These are phyloP conservation scores for Monosporascus sp. DNA, from an alignment of 2,329 filamentous ascomycete species.

Conservation along the genomic window DNA sequence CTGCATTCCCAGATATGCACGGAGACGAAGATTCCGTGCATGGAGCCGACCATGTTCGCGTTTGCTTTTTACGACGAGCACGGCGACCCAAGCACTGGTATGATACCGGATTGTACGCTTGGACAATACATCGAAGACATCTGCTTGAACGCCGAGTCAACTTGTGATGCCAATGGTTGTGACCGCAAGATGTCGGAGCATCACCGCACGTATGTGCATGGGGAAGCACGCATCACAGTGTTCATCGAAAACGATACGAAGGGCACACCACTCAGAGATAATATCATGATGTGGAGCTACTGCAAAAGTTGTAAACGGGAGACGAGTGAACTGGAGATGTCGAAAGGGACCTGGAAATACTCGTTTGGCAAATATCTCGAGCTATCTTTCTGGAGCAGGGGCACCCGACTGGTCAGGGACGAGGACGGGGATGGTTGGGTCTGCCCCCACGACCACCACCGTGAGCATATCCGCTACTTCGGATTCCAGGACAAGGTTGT, in stretches of 20 bases:
- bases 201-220: slow-evolving; percentile 94
- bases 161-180: slow-evolving; percentile 79
- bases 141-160: slow-evolving; percentile 67
- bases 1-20: slow-evolving; percentile 93
- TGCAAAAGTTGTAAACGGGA: slow-evolving; percentile 91
- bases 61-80: slow-evolving; percentile 93
- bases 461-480: slow-evolving; percentile 90
- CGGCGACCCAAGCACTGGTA: slow-evolving; percentile 53
- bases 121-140: slow-evolving; percentile 94
- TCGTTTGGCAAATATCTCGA: slow-evolving; percentile 99
- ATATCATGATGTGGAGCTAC: slow-evolving; percentile 95
- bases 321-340: slow-evolving; percentile 86
- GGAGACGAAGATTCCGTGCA: slow-evolving; percentile 86
- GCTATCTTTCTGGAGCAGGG: slow-evolving; percentile 89
- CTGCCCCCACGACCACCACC: slow-evolving; percentile 88
- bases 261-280: slow-evolving; percentile 43
- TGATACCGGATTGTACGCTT: slow-evolving; percentile 84
- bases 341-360: slow-evolving; percentile 92
- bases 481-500: slow-evolving; percentile 80
- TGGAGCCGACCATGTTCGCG: slow-evolving; percentile 83
- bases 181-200: slow-evolving; percentile 87
- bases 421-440: slow-evolving; percentile 36
- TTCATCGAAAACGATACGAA: slow-evolving; percentile 69
- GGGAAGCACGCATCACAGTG: slow-evolving; percentile 86
- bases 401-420: slow-evolving; percentile 67